Base-by-base conservation (phyloP, 2,329 filamentous ascomycete species). In the Cladophialophora exuberans region DNA sequence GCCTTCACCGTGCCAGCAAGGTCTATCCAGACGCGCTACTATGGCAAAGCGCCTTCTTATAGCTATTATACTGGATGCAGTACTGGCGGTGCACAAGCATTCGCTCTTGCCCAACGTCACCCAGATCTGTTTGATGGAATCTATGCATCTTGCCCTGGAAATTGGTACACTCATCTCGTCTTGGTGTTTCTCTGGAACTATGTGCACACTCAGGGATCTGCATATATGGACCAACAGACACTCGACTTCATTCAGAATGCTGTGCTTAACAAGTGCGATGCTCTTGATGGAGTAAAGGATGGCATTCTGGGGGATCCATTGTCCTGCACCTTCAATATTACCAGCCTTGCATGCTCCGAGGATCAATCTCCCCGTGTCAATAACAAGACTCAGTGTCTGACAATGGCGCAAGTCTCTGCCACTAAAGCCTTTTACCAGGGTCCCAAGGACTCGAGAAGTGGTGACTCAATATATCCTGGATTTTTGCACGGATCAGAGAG, bases 31-130 rank as follows among this genome's bases (percentile, higher is more conserved):
- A 13, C 20, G 23, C 17, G 18, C 22, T 59, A 45, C 30, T 59
- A 59, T 25, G 44, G 45, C n/a, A 25, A 57, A n/a, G 11, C 35
- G 5, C 52, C 52, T 13, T 51, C 47, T 7, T 17, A 41, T 23
- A 51, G 44, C 3, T 85, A 85, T 67, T 84, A 79, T 57, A 63
- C 78, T 1, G 83, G 83, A 4, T 85, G 83, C 62, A 84, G 80
- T 0, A 78, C 81, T 0, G 83, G 83, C 3, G 82, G 83, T 1
- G 72, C 82, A 0, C 80, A 85, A 70, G 83, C 81, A 2, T 69
- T 83, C 33, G 79, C 79, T 45, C 76, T 77, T 5, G 75, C 1
- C 51, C 64, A 25, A 23, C 20, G 52, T 7, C 59, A 65, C 20
- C 64, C 65, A 0, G 45, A 43, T 2, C 48, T 59, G 13, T 67